These are phyloP conservation scores for Calocera cornea DNA, from an alignment of 768 basidiomycete species.

Conservation along the genomic window DNA sequence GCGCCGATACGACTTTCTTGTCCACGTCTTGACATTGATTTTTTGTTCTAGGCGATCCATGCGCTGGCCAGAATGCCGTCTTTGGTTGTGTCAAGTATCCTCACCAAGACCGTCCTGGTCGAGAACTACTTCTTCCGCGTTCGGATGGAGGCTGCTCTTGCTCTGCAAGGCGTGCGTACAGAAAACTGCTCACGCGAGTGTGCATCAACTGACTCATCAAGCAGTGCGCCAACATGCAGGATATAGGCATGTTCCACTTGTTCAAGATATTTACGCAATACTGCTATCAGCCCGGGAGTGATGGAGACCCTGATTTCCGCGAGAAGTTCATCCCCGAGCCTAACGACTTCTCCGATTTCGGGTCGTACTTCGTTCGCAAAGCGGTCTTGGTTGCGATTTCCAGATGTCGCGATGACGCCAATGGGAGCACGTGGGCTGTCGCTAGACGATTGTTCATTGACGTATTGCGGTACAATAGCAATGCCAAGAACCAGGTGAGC, in stretches of 20 bases:
- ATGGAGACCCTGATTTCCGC: conserved; percentile 69
- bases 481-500: conserved; percentile 74
- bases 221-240: conserved; percentile 80
- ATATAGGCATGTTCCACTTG: conserved; percentile 84
- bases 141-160: conserved; percentile 83
- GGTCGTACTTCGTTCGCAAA: conserved; percentile 93
- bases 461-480: conserved; percentile 89
- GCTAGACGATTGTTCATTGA: conserved; percentile 83
- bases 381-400: conserved; percentile 77
- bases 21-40: conserved; percentile 8
- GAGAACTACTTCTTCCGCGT: conserved; percentile 93
- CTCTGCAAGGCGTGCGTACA: conserved; percentile 61
- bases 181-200: background rate
- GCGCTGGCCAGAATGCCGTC: conserved; percentile 72
- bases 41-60: conserved; percentile 63
- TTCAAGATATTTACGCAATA: conserved; percentile 88
- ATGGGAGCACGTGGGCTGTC: conserved; percentile 72
- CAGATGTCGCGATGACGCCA: conserved; percentile 62
- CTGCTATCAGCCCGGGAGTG: conserved; percentile 42
- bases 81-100: conserved; percentile 73
- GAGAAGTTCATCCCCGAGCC: conserved; percentile 89
- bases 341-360: conserved; percentile 81
- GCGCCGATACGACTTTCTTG: conserved; percentile 19
- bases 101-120: conserved; percentile 87
- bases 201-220: background rate